Percentiles rank a stretch among this genome's conserved stretches.
phyloP scores from a whole-genome alignment of 2,329 filamentous ascomycete genomes.

The Cordyceps cicadae region DNA sequence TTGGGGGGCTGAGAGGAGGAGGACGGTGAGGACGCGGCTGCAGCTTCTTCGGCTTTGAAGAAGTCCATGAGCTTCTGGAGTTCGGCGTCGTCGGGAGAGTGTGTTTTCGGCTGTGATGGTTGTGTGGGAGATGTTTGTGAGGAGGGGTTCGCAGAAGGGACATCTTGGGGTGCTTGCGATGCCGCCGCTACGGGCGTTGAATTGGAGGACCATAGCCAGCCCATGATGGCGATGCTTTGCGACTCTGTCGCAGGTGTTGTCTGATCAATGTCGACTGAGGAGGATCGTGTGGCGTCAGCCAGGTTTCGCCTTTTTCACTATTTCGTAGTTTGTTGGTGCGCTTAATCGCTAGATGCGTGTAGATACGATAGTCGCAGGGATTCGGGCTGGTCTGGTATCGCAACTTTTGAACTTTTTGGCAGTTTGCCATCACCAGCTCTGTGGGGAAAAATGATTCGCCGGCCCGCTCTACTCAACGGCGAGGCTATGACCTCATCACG shows the following conservation, averaged over 20 bases:
- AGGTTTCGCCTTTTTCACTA: not conserved
- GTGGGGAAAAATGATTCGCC: conserved; percentile 11
- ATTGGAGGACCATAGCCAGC: conserved; percentile 50
- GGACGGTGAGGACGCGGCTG: conserved; percentile 15
- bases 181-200: conserved; percentile 18
- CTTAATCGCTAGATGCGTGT: not conserved
- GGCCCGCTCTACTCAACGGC: not conserved
- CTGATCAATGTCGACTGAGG: not conserved
- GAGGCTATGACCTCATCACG: conserved; percentile 6
- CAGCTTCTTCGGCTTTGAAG: conserved; percentile 28
- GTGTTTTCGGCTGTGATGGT: conserved; percentile 32
- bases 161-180: conserved; percentile 16
- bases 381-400: too few relatives aligned
- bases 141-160: conserved; percentile 17
- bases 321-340: not conserved
- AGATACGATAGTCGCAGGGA: not conserved
- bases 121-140: conserved; percentile 13
- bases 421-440: not conserved
- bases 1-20: conserved; percentile 16
- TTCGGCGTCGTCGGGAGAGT: conserved; percentile 24
- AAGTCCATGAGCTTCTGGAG: conserved; percentile 46
- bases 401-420: too few relatives aligned
- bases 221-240: conserved; percentile 37
- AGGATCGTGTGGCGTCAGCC: not conserved
- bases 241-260: not conserved